Evolutionary conservation across 2,329 filamentous ascomycete genomes (phyloP), one percentile per base, ranked within the genome.

Genomic region (Fusarium liriodendri): DNA sequence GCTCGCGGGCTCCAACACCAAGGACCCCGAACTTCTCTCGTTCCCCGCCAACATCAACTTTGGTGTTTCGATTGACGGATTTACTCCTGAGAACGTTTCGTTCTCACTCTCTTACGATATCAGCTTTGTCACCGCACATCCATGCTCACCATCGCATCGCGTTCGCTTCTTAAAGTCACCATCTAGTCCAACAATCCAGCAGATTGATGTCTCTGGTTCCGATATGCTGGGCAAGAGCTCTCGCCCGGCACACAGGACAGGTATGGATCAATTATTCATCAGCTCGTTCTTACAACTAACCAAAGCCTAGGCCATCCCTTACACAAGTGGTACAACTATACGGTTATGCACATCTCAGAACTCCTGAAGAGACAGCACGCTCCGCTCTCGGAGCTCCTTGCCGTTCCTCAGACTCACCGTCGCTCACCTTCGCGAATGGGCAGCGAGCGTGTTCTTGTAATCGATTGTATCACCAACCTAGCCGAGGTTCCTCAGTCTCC

Each of bases 101-200:
- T 85, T 87, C 61, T 77, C 85, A 1, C 80, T 93, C 11, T 81
- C 82, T 7, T 88, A 90, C 72, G 90, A 93, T 67, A 85, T 92
- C 25, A 88, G 88, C 74, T 93, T 93, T 78, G 89, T 92, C 20
- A 92, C 91, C 1, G 90, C 90, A 0, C 90, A 92, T 73, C 91
- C 91, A 0, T 93, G 91, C 75, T 86, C 89, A 6, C 87, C 89
- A 2, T 90, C 89, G 2, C 85, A 85, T 60, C 85, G 87, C 64
- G 87, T 90, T 3, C 88, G 86, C 70, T 87, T 91, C 64, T 78
- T 92, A 60, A 90, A 88, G 77, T 89, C 89, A 16, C 88, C 89
- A 0, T 87, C 87, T 1, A 91, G 89, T 76, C 89, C 90, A 22
- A 89, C 87, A 2, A 89, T 90, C 62, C 88, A 88, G 76, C 87